A percentile compares a stretch with the other conserved stretches of the same genome.
Conservation (phyloP, 768 basidiomycete species). For the Russula olivacea region DNA sequence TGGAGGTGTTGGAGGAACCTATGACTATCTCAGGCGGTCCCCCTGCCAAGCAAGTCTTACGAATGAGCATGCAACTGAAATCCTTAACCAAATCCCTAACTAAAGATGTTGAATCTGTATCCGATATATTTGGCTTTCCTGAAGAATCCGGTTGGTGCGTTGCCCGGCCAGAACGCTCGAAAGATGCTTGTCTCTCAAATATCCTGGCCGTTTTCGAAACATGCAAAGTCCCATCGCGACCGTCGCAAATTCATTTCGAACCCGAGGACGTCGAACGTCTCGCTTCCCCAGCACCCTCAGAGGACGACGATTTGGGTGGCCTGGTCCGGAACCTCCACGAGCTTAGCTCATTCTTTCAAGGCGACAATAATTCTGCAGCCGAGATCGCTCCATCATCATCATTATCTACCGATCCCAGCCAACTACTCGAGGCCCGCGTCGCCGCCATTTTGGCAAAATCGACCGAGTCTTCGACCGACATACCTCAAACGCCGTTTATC, state of each 20-base stretch:
- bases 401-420: constrained; percentile 42
- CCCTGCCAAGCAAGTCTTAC: constrained; percentile 77
- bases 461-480: constrained; percentile 47
- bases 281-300: constrained; percentile 27
- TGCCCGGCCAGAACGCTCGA: constrained; percentile 55
- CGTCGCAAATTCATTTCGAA: constrained; percentile 69
- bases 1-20: constrained; percentile 93
- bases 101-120: constrained; percentile 46
- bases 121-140: constrained; percentile 76
- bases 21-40: constrained; percentile 72
- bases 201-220: constrained; percentile 83
- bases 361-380: constrained; percentile 27
- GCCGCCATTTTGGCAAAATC: constrained; percentile 81
- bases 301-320: constrained; percentile 72
- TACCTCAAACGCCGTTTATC: constrained; percentile 73
- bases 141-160: constrained; percentile 85
- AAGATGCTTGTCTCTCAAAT: constrained; percentile 65
- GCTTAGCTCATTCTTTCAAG: constrained; percentile 67
- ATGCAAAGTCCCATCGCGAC: constrained; percentile 62
- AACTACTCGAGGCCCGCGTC: constrained; percentile 67
- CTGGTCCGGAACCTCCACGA: constrained; percentile 75
- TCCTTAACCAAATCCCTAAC: constrained; percentile 37
- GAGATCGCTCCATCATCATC: constrained; percentile 9
- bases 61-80: constrained; percentile 80
- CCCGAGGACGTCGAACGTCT: constrained; percentile 46